phyloP scores from a whole-genome alignment of 2,329 filamentous ascomycete species.

The Chalara sp. region DNA sequence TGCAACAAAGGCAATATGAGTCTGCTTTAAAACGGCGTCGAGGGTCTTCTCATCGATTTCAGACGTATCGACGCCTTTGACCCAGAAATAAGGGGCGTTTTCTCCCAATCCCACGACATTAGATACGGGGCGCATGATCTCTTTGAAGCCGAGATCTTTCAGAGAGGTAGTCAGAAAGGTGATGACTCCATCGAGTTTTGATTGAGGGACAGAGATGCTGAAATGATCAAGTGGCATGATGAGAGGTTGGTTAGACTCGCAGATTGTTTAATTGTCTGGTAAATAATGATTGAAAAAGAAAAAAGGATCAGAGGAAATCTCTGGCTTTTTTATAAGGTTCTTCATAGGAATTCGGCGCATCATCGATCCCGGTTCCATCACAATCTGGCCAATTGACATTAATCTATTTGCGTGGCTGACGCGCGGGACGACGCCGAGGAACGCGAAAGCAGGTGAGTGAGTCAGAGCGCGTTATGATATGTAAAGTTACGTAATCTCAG shows the following conservation, averaged over 20 bases:
- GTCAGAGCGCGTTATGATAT: no score
- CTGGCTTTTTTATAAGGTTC: no score
- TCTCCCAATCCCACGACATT: constrained; percentile 11
- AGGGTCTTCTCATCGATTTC: neutral
- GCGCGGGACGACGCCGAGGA: no score
- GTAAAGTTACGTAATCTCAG: no score
- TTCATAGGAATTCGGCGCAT: no score
- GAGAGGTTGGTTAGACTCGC: neutral
- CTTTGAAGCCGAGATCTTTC: constrained; percentile 8
- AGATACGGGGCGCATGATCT: constrained; percentile 8
- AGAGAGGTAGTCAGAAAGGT: constrained; percentile 13
- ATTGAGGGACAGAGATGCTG: constrained; percentile 7
- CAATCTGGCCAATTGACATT: no score
- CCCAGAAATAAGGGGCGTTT: constrained; percentile 9
- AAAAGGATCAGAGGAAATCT: no score
- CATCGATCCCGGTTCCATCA: no score
- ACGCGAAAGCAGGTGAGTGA: no score
- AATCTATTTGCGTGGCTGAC: no score
- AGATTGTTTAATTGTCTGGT: no score
- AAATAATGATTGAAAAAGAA: no score
- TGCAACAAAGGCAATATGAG: constrained; percentile 14
- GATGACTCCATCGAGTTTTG: constrained; percentile 8
- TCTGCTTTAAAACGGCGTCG: neutral
- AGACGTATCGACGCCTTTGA: neutral
- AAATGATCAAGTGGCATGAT: constrained; percentile 13